A percentile compares a stretch with the other conserved stretches of the same genome.
These are phyloP conservation scores for Clonostachys rhizophaga DNA, from an alignment of 2,329 filamentous ascomycete genomes.

Conservation along the genomic window DNA sequence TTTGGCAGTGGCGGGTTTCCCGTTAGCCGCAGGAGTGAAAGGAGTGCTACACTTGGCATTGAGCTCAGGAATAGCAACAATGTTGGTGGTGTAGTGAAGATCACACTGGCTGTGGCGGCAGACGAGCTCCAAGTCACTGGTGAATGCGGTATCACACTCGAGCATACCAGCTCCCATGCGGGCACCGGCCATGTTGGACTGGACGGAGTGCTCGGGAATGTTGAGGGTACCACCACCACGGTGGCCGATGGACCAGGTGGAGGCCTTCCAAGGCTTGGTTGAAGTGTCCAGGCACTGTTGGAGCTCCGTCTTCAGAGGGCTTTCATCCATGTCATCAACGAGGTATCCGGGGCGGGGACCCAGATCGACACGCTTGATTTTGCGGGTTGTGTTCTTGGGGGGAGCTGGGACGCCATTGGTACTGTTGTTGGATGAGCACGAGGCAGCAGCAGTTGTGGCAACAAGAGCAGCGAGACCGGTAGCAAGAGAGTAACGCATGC, in stretches of 20 bases:
- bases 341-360: conserved; percentile 63
- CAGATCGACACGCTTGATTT: conserved; percentile 47
- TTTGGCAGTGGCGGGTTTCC: conserved; percentile 49
- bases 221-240: conserved; percentile 57
- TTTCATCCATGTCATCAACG: conserved; percentile 56
- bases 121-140: conserved; percentile 59
- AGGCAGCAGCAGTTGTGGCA: not conserved
- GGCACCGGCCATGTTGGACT: conserved; percentile 57
- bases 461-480: not conserved
- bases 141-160: conserved; percentile 66
- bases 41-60: conserved; percentile 59
- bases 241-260: conserved; percentile 56
- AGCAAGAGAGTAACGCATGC: not conserved
- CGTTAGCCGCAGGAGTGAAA: conserved; percentile 51
- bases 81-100: conserved; percentile 65
- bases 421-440: not conserved
- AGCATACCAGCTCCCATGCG: conserved; percentile 63
- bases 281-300: conserved; percentile 48
- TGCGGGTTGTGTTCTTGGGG: conserved; percentile 8
- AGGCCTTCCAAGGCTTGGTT: conserved; percentile 44
- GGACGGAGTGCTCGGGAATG: conserved; percentile 59
- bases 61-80: conserved; percentile 55
- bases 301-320: conserved; percentile 55
- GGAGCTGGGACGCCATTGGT: not conserved
- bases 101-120: conserved; percentile 66